phyloP scores from a whole-genome alignment of 169 alveolate genomes.

The Plasmodium fragile region DNA sequence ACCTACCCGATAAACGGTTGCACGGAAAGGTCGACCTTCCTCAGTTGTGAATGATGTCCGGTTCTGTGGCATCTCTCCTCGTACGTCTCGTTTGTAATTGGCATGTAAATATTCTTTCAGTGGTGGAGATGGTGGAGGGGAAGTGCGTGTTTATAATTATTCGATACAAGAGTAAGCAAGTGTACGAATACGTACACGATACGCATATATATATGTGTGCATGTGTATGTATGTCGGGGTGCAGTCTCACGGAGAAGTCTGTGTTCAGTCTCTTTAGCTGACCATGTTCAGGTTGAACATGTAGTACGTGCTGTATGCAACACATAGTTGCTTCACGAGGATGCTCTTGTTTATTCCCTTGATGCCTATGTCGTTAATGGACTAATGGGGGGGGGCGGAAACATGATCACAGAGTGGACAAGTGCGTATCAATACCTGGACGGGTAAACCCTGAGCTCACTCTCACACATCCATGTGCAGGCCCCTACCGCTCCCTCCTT shows the following conservation, averaged over 20 bases:
- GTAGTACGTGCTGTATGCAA: constrained; percentile 52
- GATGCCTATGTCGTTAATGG: constrained; percentile 42
- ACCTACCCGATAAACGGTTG: constrained; percentile 71
- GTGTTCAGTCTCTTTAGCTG: neutral
- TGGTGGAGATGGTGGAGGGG: neutral
- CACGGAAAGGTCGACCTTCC: constrained; percentile 31
- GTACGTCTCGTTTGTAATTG: constrained; percentile 54
- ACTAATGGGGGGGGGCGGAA: neutral
- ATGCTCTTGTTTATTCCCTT: constrained; percentile 57
- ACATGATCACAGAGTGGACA: neutral
- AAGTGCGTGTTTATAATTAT: neutral
- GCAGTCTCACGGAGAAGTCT: neutral
- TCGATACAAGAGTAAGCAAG: neutral
- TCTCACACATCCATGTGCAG: neutral
- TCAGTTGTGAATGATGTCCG: neutral
- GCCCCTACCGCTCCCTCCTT: constrained; percentile 29
- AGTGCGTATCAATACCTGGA: neutral
- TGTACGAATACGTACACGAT: neutral
- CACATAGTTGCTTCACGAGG: constrained; percentile 36
- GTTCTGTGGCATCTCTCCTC: constrained; percentile 60
- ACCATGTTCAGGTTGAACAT: constrained; percentile 53
- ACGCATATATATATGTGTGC: neutral
- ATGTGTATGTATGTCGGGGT: neutral
- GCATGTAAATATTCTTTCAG: constrained; percentile 23
- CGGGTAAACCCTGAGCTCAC: neutral